These are phyloP conservation scores for Suhomyces sp. DNA, from an alignment of 805 yeast species.

Conservation along the genomic window DNA sequence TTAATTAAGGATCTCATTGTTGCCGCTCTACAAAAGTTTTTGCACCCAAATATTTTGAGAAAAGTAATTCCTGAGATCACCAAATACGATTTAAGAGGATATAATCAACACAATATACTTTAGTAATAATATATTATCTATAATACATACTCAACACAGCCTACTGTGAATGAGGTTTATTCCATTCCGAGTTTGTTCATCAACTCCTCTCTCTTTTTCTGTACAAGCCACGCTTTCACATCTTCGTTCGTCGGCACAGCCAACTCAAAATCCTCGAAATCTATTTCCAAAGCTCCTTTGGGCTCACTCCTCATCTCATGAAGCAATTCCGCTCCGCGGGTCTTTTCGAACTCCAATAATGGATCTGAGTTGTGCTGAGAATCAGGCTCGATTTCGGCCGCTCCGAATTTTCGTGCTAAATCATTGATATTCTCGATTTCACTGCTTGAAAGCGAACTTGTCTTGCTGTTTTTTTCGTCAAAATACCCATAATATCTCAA, in stretches of 20 bases:
- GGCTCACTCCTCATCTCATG: slow-evolving; percentile 7
- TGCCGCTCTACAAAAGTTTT: not conserved
- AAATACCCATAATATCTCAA: slow-evolving; percentile 44
- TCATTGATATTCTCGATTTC: slow-evolving; percentile 8
- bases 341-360: slow-evolving; percentile 27
- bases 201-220: slow-evolving; percentile 42
- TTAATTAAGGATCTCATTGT: not conserved
- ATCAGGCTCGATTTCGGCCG: slow-evolving; percentile 4
- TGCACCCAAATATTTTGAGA: not conserved
- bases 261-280: slow-evolving; percentile 16
- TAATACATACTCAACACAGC: too few relatives aligned
- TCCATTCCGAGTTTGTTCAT: slow-evolving; percentile 28
- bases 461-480: slow-evolving; percentile 20
- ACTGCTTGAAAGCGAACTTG: not conserved
- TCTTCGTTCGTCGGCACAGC: slow-evolving; percentile 34
- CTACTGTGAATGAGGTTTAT: not conserved
- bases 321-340: slow-evolving; percentile 18
- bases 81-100: too few relatives aligned
- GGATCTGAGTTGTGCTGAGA: slow-evolving; percentile 9
- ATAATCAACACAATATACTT: too few relatives aligned
- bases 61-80: too few relatives aligned
- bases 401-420: slow-evolving; percentile 12
- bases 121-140: too few relatives aligned
- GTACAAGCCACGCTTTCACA: slow-evolving; percentile 46
- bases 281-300: not conserved